Conservation (phyloP, 192 early-diverging fungal genomes). For the Oehlia diaphana region DNA sequence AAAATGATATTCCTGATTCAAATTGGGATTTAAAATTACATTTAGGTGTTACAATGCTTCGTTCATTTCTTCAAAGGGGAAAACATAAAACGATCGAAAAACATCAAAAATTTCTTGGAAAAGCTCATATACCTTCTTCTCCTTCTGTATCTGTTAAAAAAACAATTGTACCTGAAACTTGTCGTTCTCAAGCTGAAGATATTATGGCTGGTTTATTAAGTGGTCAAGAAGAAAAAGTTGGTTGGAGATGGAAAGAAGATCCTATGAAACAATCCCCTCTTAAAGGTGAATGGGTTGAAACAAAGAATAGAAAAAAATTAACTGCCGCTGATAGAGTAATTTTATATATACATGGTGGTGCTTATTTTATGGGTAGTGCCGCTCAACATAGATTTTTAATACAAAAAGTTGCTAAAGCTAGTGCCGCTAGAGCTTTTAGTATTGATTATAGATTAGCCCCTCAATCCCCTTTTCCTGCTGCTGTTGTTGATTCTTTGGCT, state of each 20-base stretch:
- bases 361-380: constrained; percentile 55
- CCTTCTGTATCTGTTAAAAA: constrained; percentile 2
- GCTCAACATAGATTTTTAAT: constrained; percentile 47
- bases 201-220: constrained; percentile 26
- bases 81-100: constrained; percentile 26
- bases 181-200: constrained; percentile 26
- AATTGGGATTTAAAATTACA: constrained; percentile 26
- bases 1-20: constrained; percentile 13
- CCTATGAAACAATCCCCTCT: constrained; percentile 37
- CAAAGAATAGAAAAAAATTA: constrained; percentile 35
- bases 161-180: constrained; percentile 3
- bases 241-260: constrained; percentile 54
- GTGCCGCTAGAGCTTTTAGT: constrained; percentile 39
- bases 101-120: constrained; percentile 14
- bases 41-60: not conserved
- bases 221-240: constrained; percentile 34
- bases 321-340: constrained; percentile 53
- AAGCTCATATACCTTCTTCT: not conserved
- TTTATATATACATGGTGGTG: constrained; percentile 79
- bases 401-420: constrained; percentile 50
- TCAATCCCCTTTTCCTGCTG: constrained; percentile 76
- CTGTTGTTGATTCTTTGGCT: constrained; percentile 78
- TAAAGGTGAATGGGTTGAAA: constrained; percentile 49
- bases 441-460: constrained; percentile 85
- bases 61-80: not conserved